Conservation (phyloP, 768 basidiomycete genomes). For the Podaxis sp. region DNA sequence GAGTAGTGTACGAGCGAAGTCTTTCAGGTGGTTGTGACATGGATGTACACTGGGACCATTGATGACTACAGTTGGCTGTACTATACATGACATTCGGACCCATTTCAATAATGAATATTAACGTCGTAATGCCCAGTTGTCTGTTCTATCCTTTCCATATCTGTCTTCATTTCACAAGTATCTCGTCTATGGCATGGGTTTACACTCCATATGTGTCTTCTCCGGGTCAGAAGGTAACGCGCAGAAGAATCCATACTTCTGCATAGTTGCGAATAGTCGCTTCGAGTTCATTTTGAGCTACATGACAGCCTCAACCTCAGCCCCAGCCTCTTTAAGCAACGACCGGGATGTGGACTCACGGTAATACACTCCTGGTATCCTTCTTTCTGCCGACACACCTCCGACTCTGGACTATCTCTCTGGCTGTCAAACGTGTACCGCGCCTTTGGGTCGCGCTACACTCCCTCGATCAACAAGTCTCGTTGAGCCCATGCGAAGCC, state of each 20-base stretch:
- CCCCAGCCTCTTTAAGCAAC: neutral
- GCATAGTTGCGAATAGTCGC: slow-evolving; percentile 68
- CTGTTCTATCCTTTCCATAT: neutral
- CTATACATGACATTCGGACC: neutral
- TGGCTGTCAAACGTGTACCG: slow-evolving; percentile 65
- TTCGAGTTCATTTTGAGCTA: slow-evolving; percentile 65
- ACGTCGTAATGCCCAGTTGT: neutral
- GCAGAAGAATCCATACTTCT: slow-evolving; percentile 71
- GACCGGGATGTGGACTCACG: slow-evolving; percentile 32
- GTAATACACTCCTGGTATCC: slow-evolving; percentile 52
- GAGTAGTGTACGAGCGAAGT: neutral
- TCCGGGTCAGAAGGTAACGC: slow-evolving; percentile 63
- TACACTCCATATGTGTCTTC: slow-evolving; percentile 69
- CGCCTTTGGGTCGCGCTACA: slow-evolving; percentile 46
- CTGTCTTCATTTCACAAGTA: neutral
- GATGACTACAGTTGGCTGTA: neutral
- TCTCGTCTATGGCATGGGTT: slow-evolving; percentile 46
- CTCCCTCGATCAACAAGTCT: neutral
- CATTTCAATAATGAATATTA: neutral
- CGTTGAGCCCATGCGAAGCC: neutral
- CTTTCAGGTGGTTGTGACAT: neutral
- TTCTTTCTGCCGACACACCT: slow-evolving; percentile 52
- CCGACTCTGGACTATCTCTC: slow-evolving; percentile 52
- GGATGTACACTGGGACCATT: neutral
- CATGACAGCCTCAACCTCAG: slow-evolving; percentile 1